Base-by-base conservation (phyloP, 2,329 filamentous ascomycete genomes). In the Diplodia scrobiculata region DNA sequence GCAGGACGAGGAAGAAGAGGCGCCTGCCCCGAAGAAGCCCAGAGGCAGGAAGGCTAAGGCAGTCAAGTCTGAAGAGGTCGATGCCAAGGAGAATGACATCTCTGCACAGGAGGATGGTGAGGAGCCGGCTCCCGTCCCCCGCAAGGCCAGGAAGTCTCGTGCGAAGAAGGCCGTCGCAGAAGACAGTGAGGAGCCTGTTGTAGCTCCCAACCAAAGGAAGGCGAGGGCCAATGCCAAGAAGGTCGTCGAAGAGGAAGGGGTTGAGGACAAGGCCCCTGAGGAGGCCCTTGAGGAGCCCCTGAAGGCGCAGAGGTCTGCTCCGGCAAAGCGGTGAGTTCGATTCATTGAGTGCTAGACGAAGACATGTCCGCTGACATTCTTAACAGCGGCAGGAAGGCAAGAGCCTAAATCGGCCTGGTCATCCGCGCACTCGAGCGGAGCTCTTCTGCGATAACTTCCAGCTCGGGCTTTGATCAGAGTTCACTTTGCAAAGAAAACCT, bases 101-200 rank as follows among this genome's bases (percentile, higher is more conserved):
- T 52, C 25, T n/a, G 69, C 68, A 29, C 69, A 71, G 25, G 68
- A 45, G 9, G 41, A 64, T 6, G 70, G 72, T 32, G 73, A 73
- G 19, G 73, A 76, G 10, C 73, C 73, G 36, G 71, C 71, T 14
- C 74, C 75, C 19, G 69, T 19, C 17, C 41, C 73, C 55, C 68
- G 76, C 45, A 75, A 75, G 36, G 72, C 71, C 19, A 77, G 77
- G 68, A 78, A 75, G 55, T 69, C 69, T 25, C 69, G 69, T 14
- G 70, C 66, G 34, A 81, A 81, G 71, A 80, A 80, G 68, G 68
- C 73, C 7, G 67, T 67, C 13, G 48, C 17, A n/a, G 47, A 32
- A 36, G 53, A 34, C 27, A 45, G 52, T 14, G 48, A 66, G n/a
- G 64, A 52, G 32, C 41, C n/a, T 4, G 32, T 19, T 19, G 17